Conservation (phyloP, 306 rosid species). For the Lupinus albus region DNA sequence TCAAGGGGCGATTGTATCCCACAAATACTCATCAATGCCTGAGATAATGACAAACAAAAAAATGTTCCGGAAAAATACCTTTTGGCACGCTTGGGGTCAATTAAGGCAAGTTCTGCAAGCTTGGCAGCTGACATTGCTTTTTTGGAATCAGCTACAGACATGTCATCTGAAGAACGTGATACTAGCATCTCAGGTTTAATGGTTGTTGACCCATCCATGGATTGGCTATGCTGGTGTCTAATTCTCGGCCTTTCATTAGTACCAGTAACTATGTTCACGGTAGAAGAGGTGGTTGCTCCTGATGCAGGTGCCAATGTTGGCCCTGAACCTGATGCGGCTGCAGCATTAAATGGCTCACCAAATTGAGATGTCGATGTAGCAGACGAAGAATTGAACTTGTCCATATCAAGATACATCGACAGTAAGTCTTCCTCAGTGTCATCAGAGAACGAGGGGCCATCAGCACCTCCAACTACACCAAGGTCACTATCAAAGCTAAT, state of each 20-base stretch:
- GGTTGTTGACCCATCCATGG: conserved; percentile 91
- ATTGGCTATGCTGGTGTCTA: conserved; percentile 95
- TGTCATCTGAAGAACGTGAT: conserved; percentile 74
- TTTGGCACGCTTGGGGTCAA: conserved; percentile 97
- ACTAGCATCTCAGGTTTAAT: conserved; percentile 81
- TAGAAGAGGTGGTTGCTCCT: conserved; percentile 48
- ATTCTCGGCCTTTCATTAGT: conserved; percentile 74
- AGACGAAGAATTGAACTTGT: conserved; percentile 81
- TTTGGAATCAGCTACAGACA: conserved; percentile 69
- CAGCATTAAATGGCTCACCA: conserved; percentile 65
- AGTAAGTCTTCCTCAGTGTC: conserved; percentile 91
- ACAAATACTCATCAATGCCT: conserved; percentile 10
- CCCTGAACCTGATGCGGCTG: conserved; percentile 25
- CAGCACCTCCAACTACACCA: conserved; percentile 89
- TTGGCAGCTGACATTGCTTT: conserved; percentile 87
- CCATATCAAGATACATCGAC: conserved; percentile 95
- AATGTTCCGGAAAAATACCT: conserved; percentile 52
- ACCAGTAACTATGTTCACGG: conserved; percentile 50
- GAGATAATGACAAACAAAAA: background rate
- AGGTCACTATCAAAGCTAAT: conserved; percentile 93
- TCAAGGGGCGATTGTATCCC: background rate
- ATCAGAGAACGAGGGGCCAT: conserved; percentile 87
- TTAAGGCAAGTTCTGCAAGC: conserved; percentile 87
- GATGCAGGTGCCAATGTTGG: conserved; percentile 29
- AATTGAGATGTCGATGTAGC: conserved; percentile 69